A percentile compares a stretch with the other conserved stretches of the same genome.
Evolutionary conservation across 345 rosid genomes (phyloP).

Genomic region (Eucalyptus regnans): DNA sequence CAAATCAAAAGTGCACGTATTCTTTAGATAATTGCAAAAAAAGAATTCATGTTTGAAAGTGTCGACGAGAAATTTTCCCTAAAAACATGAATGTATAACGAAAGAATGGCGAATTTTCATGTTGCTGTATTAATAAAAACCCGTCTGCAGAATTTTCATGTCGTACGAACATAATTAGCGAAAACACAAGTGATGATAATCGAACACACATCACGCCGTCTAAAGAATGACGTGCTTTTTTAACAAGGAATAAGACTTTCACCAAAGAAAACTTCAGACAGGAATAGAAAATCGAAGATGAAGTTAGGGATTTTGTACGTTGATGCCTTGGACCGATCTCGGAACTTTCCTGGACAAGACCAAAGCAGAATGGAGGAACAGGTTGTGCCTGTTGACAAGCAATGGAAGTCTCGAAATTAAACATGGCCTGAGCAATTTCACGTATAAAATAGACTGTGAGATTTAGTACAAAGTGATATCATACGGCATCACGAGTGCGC

Average conservation of each 20-base stretch:
- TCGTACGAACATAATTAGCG: neutral
- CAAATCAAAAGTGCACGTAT: neutral
- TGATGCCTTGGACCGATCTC: conserved; percentile 33
- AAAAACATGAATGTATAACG: neutral
- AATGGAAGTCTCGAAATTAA: neutral
- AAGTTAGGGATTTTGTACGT: conserved; percentile 7
- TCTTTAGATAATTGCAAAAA: neutral
- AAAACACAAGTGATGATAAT: neutral
- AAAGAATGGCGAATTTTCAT: neutral
- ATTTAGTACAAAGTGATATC: neutral
- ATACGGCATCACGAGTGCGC: conserved; percentile 7
- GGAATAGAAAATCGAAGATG: neutral
- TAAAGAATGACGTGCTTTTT: neutral
- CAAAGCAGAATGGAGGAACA: conserved; percentile 31
- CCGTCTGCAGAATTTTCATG: neutral
- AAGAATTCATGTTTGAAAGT: neutral
- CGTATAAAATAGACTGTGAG: neutral
- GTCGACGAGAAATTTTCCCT: neutral
- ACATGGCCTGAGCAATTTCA: neutral
- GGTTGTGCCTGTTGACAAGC: conserved; percentile 1
- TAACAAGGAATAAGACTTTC: neutral
- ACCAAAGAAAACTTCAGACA: neutral
- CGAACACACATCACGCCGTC: neutral
- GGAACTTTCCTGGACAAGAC: conserved; percentile 26
- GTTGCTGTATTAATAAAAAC: neutral